Base-by-base conservation (phyloP, 2,329 filamentous ascomycete species). In the Dothistroma pini region DNA sequence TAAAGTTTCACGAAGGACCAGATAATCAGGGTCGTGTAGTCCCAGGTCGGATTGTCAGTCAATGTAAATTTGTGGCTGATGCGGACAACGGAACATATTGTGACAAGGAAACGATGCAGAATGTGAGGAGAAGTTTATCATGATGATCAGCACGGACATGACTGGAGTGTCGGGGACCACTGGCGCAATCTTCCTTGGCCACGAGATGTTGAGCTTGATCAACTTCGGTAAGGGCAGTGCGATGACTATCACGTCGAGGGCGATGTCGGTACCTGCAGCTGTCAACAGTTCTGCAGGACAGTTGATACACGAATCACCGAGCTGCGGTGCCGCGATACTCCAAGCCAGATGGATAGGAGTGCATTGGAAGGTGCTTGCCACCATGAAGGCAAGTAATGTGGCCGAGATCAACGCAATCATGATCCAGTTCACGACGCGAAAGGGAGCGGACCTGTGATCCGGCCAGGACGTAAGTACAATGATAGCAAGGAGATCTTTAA, bases 1-100 rank as follows among this genome's bases (percentile, higher is more conserved):
- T 67, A 63, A 50, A 57, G 59, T 51, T 69, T 66, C 31, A 69
- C 59, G 31, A 61, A 53, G 34, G 57, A 61, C 68, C 68, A 69
- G 47, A 68, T 38, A 6, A 57, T 61, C 21, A 67, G 58, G 21
- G 61, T 60, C 34, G 59, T 62, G 48, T 66, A 68, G 54, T 63
- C 58, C 58, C 59, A 69, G 21, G 65, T 69, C 3, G 62, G 35
- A 19, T 68, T 68, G 5, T 50, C 21, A 11, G 48, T 12, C 2
- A 50, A 25, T 2, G 5, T 50, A 4, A 7, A 50, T 5, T 22
- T 31, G 48, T 50, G 25, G n/a, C 8, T 22, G 8, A 50, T 31
- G 48, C 48, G 48, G 48, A 50, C 25, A 19, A 50, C 11, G 48
- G 48, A 50, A 19, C 48, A 50, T 8, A 50, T 50, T 1, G 48